Evolutionary conservation across 129 eudicot species (phyloP), one percentile per base, ranked within the genome.

Genomic region (Kitagawia praeruptora): DNA sequence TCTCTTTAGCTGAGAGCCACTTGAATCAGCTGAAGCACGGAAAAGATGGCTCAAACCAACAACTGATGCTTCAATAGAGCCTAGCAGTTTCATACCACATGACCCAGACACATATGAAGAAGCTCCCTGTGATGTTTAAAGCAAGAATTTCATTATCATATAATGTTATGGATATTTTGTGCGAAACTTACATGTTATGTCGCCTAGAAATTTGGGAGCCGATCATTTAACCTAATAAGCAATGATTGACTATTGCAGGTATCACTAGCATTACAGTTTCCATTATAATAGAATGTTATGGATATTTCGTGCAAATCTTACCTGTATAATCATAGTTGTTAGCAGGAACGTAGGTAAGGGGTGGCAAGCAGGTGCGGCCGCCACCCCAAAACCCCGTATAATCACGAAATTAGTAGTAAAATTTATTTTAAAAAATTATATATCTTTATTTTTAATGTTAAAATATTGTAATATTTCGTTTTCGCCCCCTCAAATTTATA

Each of bases 31-130:
- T 19, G 98, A 85, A 42, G 87, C 78, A 54, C 87, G 88, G 85
- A 84, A 93, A 80, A 88, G 92, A 79, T 89, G 87, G 83, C 90
- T 89, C 70, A 93, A 77, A 31, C 98, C 98, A 76, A 91, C 98
- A 45, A 91, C 90, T 70, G 95, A 91, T 76, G 97, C 89, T 86
- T 93, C 97, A 79, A 91, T 88, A 78, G 91, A 89, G 40, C 97
- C 96, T 73, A 93, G 86, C 77, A 83, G 70, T 85, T 78, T 83
- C 54, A 63, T 77, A 64, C 80, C 78, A 61, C 74, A 75, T 73
- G 89, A 77, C 82, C 63, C 84, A 77, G 85, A 78, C 80, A 75
- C 73, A 61, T 63, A 74, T 54, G 58, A 58, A 72, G 49, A 67
- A 72, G 80, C 82, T 70, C 85, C 91, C 98, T 90, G 91, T 64